Evolutionary conservation across 257 asterid genomes (phyloP).

Genomic region (Petunia axillaris): DNA sequence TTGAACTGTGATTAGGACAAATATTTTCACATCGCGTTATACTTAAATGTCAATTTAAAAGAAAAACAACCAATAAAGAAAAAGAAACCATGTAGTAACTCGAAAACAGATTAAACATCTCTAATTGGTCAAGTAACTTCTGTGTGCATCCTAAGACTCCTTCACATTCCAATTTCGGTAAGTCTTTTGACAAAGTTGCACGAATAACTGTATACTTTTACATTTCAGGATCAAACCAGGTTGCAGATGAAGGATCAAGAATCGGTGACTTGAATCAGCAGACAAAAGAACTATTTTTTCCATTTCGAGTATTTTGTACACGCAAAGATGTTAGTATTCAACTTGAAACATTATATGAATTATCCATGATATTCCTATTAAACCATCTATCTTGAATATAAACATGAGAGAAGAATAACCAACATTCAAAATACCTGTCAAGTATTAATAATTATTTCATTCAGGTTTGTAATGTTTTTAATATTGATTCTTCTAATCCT

Average conservation of each 20-base stretch:
- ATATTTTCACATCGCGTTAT: not conserved
- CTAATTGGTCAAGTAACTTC: not conserved
- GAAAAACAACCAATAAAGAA: too few species aligned
- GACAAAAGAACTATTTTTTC: slow-evolving; percentile 68
- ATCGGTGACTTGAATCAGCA: slow-evolving; percentile 43
- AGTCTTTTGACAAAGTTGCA: slow-evolving; percentile 1
- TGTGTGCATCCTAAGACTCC: not conserved
- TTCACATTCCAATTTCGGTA: not conserved
- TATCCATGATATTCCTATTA: too few species aligned
- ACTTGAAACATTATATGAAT: not conserved
- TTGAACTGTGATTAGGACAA: not conserved
- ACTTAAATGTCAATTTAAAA: too few species aligned
- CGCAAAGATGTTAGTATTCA: slow-evolving; percentile 61
- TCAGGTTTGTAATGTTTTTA: not conserved
- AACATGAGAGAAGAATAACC: not conserved
- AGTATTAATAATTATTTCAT: not conserved
- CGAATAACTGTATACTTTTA: not conserved
- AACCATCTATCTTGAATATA: too few species aligned
- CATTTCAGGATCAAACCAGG: slow-evolving; percentile 51
- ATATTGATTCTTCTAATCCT: slow-evolving; percentile 5
- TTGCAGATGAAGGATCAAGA: slow-evolving; percentile 43
- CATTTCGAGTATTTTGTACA: slow-evolving; percentile 76
- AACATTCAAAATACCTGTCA: not conserved
- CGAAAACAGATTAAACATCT: too few species aligned
- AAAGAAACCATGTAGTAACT: too few species aligned